phyloP scores from a whole-genome alignment of 1,284 basidiomycete genomes.

The Coniferiporia sulphurascens region DNA sequence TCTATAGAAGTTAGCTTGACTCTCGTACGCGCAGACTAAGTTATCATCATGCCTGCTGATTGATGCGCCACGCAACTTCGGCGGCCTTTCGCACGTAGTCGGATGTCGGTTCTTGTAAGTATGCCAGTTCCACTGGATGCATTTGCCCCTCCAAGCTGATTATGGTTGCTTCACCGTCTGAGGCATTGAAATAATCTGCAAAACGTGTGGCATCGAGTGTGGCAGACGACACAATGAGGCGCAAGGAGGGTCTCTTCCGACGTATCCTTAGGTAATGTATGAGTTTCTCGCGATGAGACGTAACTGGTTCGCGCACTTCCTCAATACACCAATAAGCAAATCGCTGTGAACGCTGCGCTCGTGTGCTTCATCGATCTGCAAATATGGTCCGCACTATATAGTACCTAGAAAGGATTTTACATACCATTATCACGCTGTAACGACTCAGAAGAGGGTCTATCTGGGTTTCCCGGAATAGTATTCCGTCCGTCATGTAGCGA shows the following conservation, averaged over 20 bases:
- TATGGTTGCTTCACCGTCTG: conserved; percentile 60
- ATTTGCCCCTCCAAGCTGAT: conserved; percentile 91
- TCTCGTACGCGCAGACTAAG: background rate
- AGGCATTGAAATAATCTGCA: conserved; percentile 78
- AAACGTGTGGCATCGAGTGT: conserved; percentile 91
- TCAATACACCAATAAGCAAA: conserved; percentile 85
- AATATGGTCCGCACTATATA: conserved; percentile 9
- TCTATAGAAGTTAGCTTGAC: conserved; percentile 7
- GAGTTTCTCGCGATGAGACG: conserved; percentile 25
- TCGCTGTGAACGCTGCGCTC: conserved; percentile 95
- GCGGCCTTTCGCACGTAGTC: conserved; percentile 87
- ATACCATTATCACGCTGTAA: conserved; percentile 93
- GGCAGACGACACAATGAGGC: conserved; percentile 91
- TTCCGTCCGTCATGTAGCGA: conserved; percentile 96
- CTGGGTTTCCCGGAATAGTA: conserved; percentile 93
- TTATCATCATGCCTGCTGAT: conserved; percentile 57
- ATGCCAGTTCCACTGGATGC: conserved; percentile 84
- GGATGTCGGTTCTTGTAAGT: conserved; percentile 63
- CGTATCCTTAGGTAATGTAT: conserved; percentile 64
- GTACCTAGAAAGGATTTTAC: conserved; percentile 23
- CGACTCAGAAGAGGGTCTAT: conserved; percentile 83
- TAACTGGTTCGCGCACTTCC: conserved; percentile 55
- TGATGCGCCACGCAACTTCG: conserved; percentile 82
- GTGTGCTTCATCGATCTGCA: conserved; percentile 93
- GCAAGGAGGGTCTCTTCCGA: conserved; percentile 80